A percentile compares a stretch with the other conserved stretches of the same genome.
These are phyloP conservation scores for Leishmania guyanensis DNA, from an alignment of 208 protist species.

Conservation along the genomic window DNA sequence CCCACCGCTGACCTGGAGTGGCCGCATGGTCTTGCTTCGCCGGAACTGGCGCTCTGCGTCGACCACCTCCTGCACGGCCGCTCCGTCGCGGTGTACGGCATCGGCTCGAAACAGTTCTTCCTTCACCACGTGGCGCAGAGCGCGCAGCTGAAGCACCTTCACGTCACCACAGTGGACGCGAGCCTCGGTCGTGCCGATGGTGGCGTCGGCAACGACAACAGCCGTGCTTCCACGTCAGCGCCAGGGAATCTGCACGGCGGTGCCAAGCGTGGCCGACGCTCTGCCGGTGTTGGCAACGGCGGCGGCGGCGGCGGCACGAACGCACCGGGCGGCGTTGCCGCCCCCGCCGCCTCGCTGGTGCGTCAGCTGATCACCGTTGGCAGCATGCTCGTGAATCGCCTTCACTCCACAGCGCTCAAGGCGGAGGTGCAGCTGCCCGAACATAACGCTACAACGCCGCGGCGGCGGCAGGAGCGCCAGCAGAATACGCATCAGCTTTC, in stretches of 20 bases:
- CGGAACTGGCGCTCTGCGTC: conserved; percentile 63
- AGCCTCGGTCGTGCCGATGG: conserved; percentile 22
- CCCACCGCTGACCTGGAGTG: conserved; percentile 29
- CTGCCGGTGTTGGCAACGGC: not conserved
- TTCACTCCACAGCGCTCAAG: not conserved
- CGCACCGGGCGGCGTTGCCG: not conserved
- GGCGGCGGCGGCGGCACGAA: not conserved
- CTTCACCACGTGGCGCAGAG: conserved; percentile 70
- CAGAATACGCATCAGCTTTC: not conserved
- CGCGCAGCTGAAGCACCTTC: conserved; percentile 45
- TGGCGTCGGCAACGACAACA: not conserved
- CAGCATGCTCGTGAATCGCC: not conserved
- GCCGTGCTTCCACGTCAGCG: not conserved
- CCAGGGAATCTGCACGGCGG: not conserved
- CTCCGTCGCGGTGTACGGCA: conserved; percentile 77
- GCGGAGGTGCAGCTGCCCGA: not conserved
- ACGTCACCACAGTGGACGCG: conserved; percentile 49
- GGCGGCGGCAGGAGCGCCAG: not conserved
- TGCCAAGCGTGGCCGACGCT: not conserved
- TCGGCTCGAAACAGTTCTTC: conserved; percentile 81
- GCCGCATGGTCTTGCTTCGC: conserved; percentile 53
- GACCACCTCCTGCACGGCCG: conserved; percentile 79
- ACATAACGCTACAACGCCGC: not conserved
- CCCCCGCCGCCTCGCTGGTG: not conserved
- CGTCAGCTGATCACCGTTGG: conserved; percentile 5